Percentiles rank a stretch among this genome's conserved stretches.
Conservation (phyloP, 805 yeast species). For the Saturnispora sekii region DNA sequence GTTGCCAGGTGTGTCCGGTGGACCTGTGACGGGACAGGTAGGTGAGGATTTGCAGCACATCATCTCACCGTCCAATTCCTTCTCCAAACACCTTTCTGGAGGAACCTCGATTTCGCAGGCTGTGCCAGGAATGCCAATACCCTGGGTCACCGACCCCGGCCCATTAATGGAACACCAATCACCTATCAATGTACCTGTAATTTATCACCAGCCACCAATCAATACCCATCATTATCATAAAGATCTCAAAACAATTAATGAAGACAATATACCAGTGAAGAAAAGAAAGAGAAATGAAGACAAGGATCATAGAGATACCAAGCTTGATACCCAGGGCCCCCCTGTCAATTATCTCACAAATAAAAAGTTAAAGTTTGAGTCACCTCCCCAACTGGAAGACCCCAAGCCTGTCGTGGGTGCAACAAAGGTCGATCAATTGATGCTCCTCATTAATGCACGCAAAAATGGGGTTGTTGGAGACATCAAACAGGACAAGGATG, state of each 20-base stretch:
- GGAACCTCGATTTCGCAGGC: no score
- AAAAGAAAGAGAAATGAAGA: background rate
- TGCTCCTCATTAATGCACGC: conserved; percentile 85
- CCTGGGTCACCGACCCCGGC: no score
- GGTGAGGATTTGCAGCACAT: no score
- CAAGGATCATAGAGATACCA: background rate
- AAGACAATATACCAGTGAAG: background rate
- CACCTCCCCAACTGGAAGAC: no score
- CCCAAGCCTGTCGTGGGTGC: conserved; percentile 64
- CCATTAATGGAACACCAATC: no score
- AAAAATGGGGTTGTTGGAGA: conserved; percentile 63
- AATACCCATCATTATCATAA: background rate
- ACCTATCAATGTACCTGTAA: background rate
- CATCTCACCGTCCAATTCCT: no score
- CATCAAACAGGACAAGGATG: conserved; percentile 59
- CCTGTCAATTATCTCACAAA: no score
- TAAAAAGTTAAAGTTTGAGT: no score
- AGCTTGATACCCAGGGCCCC: no score
- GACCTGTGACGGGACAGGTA: no score
- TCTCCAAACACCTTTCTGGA: no score
- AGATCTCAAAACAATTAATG: background rate
- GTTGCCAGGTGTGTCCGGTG: background rate
- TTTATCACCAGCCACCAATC: background rate
- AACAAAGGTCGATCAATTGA: conserved; percentile 82
- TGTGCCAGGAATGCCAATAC: no score